A percentile compares a stretch with the other conserved stretches of the same genome.
These are phyloP conservation scores for Solanum habrochaites DNA, from an alignment of 257 asterid genomes.

Conservation along the genomic window DNA sequence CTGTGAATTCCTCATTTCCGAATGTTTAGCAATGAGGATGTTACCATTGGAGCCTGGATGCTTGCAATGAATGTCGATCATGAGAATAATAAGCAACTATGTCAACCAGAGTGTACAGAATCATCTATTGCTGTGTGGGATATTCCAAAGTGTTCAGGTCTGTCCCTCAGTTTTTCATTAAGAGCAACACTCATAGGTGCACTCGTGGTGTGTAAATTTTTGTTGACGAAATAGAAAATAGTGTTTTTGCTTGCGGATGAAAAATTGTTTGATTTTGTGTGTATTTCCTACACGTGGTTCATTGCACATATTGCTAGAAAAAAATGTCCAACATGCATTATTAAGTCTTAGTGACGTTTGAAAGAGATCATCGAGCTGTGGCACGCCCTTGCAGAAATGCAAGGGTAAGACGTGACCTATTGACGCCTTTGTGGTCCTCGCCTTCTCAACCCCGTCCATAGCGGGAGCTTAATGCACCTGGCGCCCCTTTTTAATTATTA, in stretches of 20 bases:
- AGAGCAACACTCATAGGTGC: not conserved
- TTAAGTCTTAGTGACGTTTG: too few relatives aligned
- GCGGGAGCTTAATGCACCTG: not conserved
- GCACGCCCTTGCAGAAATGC: not conserved
- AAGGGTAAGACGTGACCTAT: not conserved
- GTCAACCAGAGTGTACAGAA: slow-evolving; percentile 56
- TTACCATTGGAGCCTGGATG: slow-evolving; percentile 99
- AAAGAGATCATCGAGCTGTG: not conserved
- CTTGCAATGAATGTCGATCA: slow-evolving; percentile 94
- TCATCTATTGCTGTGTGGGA: slow-evolving; percentile 95
- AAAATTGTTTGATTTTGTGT: not conserved
- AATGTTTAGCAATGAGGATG: slow-evolving; percentile 98
- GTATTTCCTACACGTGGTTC: not conserved
- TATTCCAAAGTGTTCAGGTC: slow-evolving; percentile 96
- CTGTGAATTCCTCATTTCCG: slow-evolving; percentile 43
- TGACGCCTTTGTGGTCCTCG: not conserved
- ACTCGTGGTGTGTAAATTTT: not conserved
- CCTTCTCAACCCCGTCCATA: not conserved
- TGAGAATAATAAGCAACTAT: slow-evolving; percentile 60
- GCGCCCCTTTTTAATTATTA: too few relatives aligned
- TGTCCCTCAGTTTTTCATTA: not conserved
- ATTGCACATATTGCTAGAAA: not conserved
- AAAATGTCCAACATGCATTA: not conserved
- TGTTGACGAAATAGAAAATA: not conserved
- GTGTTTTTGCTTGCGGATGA: not conserved